A percentile compares a stretch with the other conserved stretches of the same genome.
phyloP scores from a whole-genome alignment of 2,329 filamentous ascomycete genomes.

The Volutella citrinella region DNA sequence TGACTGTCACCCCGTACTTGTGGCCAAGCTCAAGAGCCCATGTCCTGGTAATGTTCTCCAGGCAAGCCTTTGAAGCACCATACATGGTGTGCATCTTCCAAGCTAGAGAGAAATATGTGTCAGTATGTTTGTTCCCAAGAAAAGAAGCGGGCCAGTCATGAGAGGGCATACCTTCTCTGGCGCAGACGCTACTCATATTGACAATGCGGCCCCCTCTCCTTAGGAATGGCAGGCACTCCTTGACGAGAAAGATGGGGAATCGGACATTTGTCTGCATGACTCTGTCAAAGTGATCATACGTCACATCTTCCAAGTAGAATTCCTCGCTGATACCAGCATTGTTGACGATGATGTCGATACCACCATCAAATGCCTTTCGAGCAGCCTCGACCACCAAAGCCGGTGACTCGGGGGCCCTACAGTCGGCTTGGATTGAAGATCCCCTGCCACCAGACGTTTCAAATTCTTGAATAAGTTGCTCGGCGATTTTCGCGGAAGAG shows the following conservation, averaged over 20 bases:
- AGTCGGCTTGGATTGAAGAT: constrained; percentile 3
- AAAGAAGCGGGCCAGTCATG: constrained; percentile 2
- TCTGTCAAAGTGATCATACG: constrained; percentile 2
- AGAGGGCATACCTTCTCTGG: constrained; percentile 17
- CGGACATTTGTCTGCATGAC: constrained; percentile 5
- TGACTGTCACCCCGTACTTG: constrained; percentile 25
- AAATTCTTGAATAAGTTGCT: too few relatives aligned
- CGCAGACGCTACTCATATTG: constrained; percentile 22
- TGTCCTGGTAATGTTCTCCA: constrained; percentile 1
- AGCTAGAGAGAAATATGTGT: not conserved
- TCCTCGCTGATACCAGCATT: constrained; percentile 6
- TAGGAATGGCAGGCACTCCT: constrained; percentile 23
- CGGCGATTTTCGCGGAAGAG: too few relatives aligned
- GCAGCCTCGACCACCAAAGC: not conserved
- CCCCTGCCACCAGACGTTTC: too few relatives aligned
- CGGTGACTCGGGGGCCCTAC: not conserved
- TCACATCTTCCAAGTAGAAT: constrained; percentile 2
- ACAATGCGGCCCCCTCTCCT: constrained; percentile 24
- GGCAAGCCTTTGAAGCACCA: constrained; percentile 4
- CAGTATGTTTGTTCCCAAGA: not conserved
- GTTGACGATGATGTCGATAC: constrained; percentile 9
- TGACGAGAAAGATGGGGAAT: constrained; percentile 23
- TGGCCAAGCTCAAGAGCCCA: constrained; percentile 26
- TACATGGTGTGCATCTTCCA: constrained; percentile 2
- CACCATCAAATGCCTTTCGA: not conserved